These are phyloP conservation scores for Neurospora africana DNA, from an alignment of 495 filamentous ascomycete species.

Conservation along the genomic window DNA sequence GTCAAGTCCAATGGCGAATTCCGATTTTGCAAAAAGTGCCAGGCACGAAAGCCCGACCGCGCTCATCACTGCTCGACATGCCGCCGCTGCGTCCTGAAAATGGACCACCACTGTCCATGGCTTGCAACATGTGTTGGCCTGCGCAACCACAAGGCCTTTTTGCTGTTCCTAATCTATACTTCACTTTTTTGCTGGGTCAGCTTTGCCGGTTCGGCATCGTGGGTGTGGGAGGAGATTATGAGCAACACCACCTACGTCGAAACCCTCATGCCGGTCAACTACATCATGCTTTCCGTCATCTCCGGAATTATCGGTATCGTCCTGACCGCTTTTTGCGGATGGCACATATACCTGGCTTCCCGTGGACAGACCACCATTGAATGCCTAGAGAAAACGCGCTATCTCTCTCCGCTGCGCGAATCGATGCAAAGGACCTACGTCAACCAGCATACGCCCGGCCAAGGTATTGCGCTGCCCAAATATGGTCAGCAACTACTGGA, in stretches of 20 bases:
- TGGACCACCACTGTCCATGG: conserved; percentile 99
- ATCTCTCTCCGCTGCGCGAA: conserved; percentile 67
- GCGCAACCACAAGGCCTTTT: conserved; percentile 88
- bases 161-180: conserved; percentile 89
- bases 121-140: conserved; percentile 91
- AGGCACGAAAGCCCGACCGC: conserved; percentile 85
- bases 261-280: conserved; percentile 76
- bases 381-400: conserved; percentile 85
- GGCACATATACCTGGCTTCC: conserved; percentile 78
- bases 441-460: conserved; percentile 38
- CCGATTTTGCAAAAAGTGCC: conserved; percentile 95
- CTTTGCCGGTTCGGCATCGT: conserved; percentile 59
- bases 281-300: conserved; percentile 74
- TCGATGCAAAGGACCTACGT: conserved; percentile 51
- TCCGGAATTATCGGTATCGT: conserved; percentile 87
- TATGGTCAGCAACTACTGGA: conserved; percentile 70
- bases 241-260: conserved; percentile 50
- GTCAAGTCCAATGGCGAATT: conserved; percentile 80
- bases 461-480: conserved; percentile 41
- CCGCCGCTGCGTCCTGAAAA: conserved; percentile 87
- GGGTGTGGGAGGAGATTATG: conserved; percentile 75
- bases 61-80: conserved; percentile 95
- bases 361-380: conserved; percentile 88
- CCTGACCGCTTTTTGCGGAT: conserved; percentile 77
- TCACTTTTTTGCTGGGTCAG: conserved; percentile 75